Conservation (phyloP, 106 monocot species). For the Dioscorea zingiberensis region DNA sequence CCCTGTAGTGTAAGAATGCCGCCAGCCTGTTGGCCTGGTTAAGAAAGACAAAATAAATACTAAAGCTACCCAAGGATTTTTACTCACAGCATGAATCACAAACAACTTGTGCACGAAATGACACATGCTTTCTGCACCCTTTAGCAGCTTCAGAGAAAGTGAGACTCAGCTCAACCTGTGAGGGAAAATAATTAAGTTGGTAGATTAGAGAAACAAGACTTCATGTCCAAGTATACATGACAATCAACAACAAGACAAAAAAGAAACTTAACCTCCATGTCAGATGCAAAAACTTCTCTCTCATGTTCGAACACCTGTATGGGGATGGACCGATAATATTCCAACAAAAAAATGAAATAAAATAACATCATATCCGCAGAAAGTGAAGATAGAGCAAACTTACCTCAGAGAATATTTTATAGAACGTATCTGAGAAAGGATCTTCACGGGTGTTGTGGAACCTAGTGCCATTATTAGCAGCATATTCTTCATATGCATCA, state of each 20-base stretch:
- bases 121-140: constrained; percentile 45
- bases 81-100: constrained; percentile 73
- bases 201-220: too few species aligned
- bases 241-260: neutral
- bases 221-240: too few species aligned
- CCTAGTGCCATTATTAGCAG: constrained; percentile 9
- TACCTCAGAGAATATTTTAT: constrained; percentile 93
- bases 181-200: too few species aligned
- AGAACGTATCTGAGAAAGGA: constrained; percentile 82
- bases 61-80: neutral
- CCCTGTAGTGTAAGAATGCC: too few species aligned
- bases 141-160: constrained; percentile 67
- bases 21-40: too few species aligned
- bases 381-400: constrained; percentile 3
- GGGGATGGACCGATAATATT: constrained; percentile 6
- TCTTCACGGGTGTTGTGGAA: constrained; percentile 25
- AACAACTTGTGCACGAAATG: constrained; percentile 39
- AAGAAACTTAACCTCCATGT: constrained; percentile 52
- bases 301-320: constrained; percentile 83
- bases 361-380: constrained; percentile 1
- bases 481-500: constrained; percentile 8
- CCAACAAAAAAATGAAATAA: constrained; percentile 2
- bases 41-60: too few species aligned
- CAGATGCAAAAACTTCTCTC: constrained; percentile 56
- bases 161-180: constrained; percentile 51